A percentile compares a stretch with the other conserved stretches of the same genome.
phyloP scores from a whole-genome alignment of 2,329 filamentous ascomycete species.

The Lachnellula suecica region DNA sequence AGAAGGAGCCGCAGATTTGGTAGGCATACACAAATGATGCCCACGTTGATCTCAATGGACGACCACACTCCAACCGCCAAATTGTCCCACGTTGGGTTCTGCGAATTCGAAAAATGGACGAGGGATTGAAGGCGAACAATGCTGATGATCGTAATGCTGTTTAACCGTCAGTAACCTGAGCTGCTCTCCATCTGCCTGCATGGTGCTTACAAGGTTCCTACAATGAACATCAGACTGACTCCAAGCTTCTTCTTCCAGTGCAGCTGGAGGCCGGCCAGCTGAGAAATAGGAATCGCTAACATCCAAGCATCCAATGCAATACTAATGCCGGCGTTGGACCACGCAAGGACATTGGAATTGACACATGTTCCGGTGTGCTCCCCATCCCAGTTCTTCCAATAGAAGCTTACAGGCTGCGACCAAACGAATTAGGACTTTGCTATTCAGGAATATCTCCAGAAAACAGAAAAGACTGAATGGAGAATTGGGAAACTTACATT shows the following conservation, averaged over 20 bases:
- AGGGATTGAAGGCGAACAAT: conserved; percentile 26
- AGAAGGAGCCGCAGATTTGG: conserved; percentile 24
- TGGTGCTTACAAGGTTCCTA: conserved; percentile 41
- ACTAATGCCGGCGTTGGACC: conserved; percentile 51
- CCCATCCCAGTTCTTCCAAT: conserved; percentile 54
- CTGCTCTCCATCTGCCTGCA: not conserved
- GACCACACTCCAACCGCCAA: conserved; percentile 19
- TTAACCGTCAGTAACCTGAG: conserved; percentile 4
- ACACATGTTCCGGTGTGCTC: conserved; percentile 47
- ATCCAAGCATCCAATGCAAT: conserved; percentile 54
- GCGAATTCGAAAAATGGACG: conserved; percentile 19
- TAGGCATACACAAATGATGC: conserved; percentile 30
- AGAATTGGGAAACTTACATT: too few relatives aligned
- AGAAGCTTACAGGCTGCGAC: conserved; percentile 47
- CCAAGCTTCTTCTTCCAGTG: conserved; percentile 48
- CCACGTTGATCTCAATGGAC: conserved; percentile 25
- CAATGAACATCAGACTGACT: conserved; percentile 50
- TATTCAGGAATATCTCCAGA: too few relatives aligned
- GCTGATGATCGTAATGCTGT: conserved; percentile 27
- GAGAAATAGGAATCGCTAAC: conserved; percentile 48
- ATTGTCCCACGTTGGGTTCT: conserved; percentile 28
- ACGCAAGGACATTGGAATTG: conserved; percentile 48
- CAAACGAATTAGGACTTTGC: too few relatives aligned
- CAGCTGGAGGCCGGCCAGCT: conserved; percentile 42
- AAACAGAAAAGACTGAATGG: too few relatives aligned